Conservation (phyloP, 345 rosid species). For the Punica granatum region DNA sequence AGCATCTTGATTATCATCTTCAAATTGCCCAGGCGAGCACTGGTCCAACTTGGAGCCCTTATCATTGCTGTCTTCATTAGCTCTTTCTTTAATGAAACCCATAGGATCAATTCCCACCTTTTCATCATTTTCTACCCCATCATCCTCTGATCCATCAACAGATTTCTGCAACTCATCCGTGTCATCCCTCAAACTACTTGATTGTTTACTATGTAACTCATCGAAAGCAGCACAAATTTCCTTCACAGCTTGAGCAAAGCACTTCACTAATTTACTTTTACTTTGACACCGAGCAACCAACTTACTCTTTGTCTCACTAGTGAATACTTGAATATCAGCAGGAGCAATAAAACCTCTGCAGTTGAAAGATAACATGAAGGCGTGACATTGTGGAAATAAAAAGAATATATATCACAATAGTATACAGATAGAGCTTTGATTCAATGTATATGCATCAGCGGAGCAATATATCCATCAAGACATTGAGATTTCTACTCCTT, state of each 20-base stretch:
- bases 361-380: conserved; percentile 5
- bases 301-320: conserved; percentile 64
- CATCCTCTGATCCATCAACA: conserved; percentile 34
- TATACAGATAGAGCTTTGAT: not conserved
- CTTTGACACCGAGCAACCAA: conserved; percentile 56
- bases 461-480: not conserved
- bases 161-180: conserved; percentile 34
- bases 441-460: not conserved
- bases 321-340: conserved; percentile 71
- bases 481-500: not conserved
- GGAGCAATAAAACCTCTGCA: conserved; percentile 86
- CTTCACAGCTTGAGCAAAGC: conserved; percentile 73
- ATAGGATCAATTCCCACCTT: conserved; percentile 22
- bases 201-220: conserved; percentile 44
- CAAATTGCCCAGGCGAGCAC: conserved; percentile 25
- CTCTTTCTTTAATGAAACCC: conserved; percentile 25
- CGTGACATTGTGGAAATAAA: not conserved
- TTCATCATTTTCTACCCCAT: conserved; percentile 33
- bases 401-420: not conserved
- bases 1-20: conserved; percentile 37
- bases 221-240: conserved; percentile 81
- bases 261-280: conserved; percentile 63
- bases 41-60: conserved; percentile 28
- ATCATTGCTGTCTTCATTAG: conserved; percentile 25
- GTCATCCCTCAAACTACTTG: conserved; percentile 34